Percentiles rank a stretch among this genome's conserved stretches.
Conservation (phyloP, 331 rosid genomes). For the Phaseolus coccineus region DNA sequence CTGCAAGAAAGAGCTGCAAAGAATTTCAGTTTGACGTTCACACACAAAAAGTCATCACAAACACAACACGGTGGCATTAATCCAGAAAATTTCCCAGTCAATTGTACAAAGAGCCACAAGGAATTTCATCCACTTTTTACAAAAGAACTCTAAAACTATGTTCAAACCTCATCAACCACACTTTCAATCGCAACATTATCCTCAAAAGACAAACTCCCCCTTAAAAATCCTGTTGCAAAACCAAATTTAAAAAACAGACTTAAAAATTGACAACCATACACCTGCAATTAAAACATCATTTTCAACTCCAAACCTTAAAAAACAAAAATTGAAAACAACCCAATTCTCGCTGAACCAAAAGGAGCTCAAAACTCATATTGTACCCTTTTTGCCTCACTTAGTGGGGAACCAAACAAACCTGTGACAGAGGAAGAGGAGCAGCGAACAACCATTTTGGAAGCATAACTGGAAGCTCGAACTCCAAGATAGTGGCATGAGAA, state of each 20-base stretch:
- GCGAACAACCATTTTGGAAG: slow-evolving; percentile 65
- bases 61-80: slow-evolving; percentile 21
- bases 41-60: not conserved
- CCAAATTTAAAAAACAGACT: not conserved
- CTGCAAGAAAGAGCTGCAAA: slow-evolving; percentile 31
- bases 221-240: slow-evolving; percentile 24
- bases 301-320: not conserved
- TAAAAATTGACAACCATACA: not conserved
- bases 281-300: slow-evolving; percentile 11
- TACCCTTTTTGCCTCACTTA: not conserved
- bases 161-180: slow-evolving; percentile 17
- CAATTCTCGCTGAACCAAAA: slow-evolving; percentile 26
- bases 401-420: slow-evolving; percentile 57
- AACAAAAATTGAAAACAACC: not conserved
- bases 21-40: slow-evolving; percentile 16
- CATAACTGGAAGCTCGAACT: slow-evolving; percentile 51
- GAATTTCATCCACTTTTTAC: slow-evolving; percentile 10
- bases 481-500: slow-evolving; percentile 49
- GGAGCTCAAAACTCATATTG: not conserved
- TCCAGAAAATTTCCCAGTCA: not conserved
- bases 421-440: slow-evolving; percentile 65
- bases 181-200: slow-evolving; percentile 25
- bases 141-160: slow-evolving; percentile 13
- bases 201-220: slow-evolving; percentile 9
- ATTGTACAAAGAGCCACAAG: slow-evolving; percentile 7